phyloP scores from a whole-genome alignment of 805 yeast genomes.

The Maudiozyma saulgeensis region DNA sequence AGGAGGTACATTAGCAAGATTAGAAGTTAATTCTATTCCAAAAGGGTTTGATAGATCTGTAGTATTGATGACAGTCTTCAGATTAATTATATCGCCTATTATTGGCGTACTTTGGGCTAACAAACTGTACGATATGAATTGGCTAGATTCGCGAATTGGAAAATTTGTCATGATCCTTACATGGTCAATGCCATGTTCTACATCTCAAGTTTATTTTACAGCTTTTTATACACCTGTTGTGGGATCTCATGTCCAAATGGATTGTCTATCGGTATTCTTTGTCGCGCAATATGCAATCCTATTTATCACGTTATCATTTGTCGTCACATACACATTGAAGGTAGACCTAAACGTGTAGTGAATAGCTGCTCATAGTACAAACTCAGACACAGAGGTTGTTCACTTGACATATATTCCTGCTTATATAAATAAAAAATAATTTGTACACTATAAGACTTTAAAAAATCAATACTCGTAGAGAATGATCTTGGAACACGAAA shows the following conservation, averaged over 20 bases:
- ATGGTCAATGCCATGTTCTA: conserved; percentile 80
- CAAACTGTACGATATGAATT: conserved; percentile 49
- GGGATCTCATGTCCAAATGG: conserved; percentile 51
- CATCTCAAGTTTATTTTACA: conserved; percentile 79
- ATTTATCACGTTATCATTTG: conserved; percentile 59
- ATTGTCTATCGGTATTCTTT: conserved; percentile 64
- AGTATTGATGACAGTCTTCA: conserved; percentile 41
- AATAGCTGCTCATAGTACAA: not conserved
- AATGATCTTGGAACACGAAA: too few species aligned
- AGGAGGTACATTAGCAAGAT: conserved; percentile 82
- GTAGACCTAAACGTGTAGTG: conserved; percentile 19
- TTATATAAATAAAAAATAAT: too few species aligned
- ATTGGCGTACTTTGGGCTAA: conserved; percentile 63
- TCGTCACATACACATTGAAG: conserved; percentile 48
- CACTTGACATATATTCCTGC: too few species aligned
- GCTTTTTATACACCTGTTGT: conserved; percentile 74
- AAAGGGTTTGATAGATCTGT: conserved; percentile 55
- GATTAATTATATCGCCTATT: conserved; percentile 67
- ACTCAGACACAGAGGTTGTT: not conserved
- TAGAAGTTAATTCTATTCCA: conserved; percentile 51
- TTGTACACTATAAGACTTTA: too few species aligned
- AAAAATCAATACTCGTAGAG: too few species aligned
- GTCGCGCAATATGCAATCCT: conserved; percentile 58
- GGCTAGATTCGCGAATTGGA: conserved; percentile 52
- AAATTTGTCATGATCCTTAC: conserved; percentile 66